phyloP scores from a whole-genome alignment of 78 protist genomes.

The Anaeramoeba flamelloides region DNA sequence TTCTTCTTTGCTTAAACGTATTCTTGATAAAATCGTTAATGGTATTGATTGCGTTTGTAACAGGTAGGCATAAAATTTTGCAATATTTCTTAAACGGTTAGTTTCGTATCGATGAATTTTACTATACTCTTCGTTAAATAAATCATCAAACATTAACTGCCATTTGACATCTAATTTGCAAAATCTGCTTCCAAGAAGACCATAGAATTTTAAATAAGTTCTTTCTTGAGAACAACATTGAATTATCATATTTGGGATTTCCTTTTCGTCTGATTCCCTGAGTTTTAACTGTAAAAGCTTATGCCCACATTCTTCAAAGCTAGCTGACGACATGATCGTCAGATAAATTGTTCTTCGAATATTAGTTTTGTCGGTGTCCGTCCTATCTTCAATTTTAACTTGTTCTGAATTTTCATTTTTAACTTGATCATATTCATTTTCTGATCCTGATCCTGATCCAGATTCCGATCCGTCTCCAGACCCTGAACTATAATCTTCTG shows the following conservation, averaged over 20 bases:
- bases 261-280: slow-evolving; percentile 41
- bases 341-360: slow-evolving; percentile 69
- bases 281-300: slow-evolving; percentile 48
- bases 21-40: slow-evolving; percentile 35
- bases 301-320: slow-evolving; percentile 83
- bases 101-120: slow-evolving; percentile 76
- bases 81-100: slow-evolving; percentile 50
- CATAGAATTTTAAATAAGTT: slow-evolving; percentile 64
- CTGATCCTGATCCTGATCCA: neutral
- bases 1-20: slow-evolving; percentile 40
- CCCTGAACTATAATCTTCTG: neutral
- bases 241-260: slow-evolving; percentile 67
- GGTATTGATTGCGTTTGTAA: slow-evolving; percentile 35
- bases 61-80: slow-evolving; percentile 49
- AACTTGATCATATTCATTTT: no score
- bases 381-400: slow-evolving; percentile 26
- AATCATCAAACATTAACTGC: slow-evolving; percentile 12
- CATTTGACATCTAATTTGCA: slow-evolving; percentile 50
- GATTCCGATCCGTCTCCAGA: neutral
- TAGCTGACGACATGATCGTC: slow-evolving; percentile 55
- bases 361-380: slow-evolving; percentile 44
- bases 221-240: slow-evolving; percentile 83
- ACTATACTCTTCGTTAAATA: slow-evolving; percentile 30
- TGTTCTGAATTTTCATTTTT: neutral
- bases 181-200: slow-evolving; percentile 60